Conservation (phyloP, 1,139 yeast genomes). For the Ogataea hybrid region DNA sequence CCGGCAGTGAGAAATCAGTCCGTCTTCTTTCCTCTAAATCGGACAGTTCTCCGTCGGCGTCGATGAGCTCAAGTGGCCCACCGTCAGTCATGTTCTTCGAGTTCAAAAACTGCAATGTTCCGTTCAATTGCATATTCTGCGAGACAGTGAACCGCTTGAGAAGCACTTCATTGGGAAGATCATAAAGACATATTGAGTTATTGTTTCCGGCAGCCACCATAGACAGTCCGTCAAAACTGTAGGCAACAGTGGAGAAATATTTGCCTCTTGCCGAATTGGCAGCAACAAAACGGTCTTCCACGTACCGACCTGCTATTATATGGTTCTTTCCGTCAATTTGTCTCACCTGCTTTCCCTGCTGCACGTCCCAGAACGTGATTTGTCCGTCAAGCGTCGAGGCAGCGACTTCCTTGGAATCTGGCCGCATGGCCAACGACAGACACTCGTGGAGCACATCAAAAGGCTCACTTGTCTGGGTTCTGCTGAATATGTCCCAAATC, state of each 20-base stretch:
- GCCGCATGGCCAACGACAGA: conserved; percentile 79
- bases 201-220: conserved; percentile 93
- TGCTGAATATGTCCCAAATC: conserved; percentile 88
- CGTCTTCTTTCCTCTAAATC: conserved; percentile 72
- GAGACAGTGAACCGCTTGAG: conserved; percentile 81
- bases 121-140: conserved; percentile 85
- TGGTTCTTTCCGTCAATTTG: conserved; percentile 85
- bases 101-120: conserved; percentile 78
- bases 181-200: conserved; percentile 88
- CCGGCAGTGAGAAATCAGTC: conserved; percentile 75
- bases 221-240: conserved; percentile 86
- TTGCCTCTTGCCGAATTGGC: conserved; percentile 82
- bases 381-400: conserved; percentile 91
- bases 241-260: conserved; percentile 75
- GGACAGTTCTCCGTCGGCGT: conserved; percentile 80
- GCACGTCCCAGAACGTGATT: conserved; percentile 78
- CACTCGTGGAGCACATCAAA: conserved; percentile 84
- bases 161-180: conserved; percentile 81
- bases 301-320: conserved; percentile 81
- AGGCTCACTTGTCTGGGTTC: conserved; percentile 87
- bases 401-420: conserved; percentile 88
- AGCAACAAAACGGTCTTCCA: conserved; percentile 78
- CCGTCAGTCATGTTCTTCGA: conserved; percentile 84
- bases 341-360: conserved; percentile 76
- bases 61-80: conserved; percentile 81